Evolutionary conservation across 176 grass and related monocot genomes (phyloP), one percentile per base, ranked within the genome.

Genomic region (Aegilops speltoides): DNA sequence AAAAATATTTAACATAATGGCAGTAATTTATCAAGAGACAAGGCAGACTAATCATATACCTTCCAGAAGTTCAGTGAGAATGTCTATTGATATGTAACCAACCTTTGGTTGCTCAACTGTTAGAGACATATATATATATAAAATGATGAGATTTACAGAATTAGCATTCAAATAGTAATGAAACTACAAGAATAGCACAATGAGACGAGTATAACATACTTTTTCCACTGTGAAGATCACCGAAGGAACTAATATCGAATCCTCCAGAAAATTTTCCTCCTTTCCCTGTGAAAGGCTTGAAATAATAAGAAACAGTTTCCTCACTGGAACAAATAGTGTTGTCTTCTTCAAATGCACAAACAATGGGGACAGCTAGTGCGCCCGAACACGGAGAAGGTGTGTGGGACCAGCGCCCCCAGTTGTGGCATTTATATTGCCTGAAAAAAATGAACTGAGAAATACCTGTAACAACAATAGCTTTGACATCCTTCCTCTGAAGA

Each of bases 381-480:
- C 41, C 62, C 5, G 3, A 10, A 22, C 10, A 67, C 6, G 28
- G 34, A 79, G 61, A 80, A 20, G 62, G 25, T 67, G 62, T 26
- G 38, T 48, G 20, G 40, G 2, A 12, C n/a, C 16, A 19, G 10
- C 13, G 41, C 36, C 75, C 73, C 60, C 16, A 87, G 84, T 2
- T 17, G 11, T 62, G 20, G n/a, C 60, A 84, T 16, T 23, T 4
- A 25, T 69, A 87, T 68, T 90, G 26, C 17, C 8, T 84, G 84
- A 46, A 87, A 37, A 91, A 31, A 77, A 76, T 70, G 52, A 88
- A 76, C 13, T 13, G 63, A 19, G 38, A 24, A 70, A 41, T 85
- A 96, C 97, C 91, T 93, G 89, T 94, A 83, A 96, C 41, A 82
- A 96, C 94, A 86, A 96, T 93, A 77, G 94, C 92, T 91, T 98